Evolutionary conservation across 2,329 filamentous ascomycete genomes (phyloP).

Genomic region (Fusarium protoensiforme): DNA sequence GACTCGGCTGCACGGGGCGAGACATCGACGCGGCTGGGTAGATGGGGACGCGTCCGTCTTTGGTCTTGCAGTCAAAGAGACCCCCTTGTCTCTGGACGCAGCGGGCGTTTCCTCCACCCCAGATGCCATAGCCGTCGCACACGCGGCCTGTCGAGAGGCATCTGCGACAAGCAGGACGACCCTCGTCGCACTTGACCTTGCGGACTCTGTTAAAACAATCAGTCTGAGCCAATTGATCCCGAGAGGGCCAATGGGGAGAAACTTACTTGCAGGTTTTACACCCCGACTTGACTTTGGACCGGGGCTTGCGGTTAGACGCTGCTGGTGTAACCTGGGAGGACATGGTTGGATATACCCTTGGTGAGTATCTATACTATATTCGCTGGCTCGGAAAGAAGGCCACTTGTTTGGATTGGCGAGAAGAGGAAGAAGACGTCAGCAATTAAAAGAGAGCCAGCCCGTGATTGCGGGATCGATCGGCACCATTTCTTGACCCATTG

Average conservation of each 20-base stretch:
- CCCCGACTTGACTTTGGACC: slow-evolving; percentile 33
- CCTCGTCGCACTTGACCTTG: slow-evolving; percentile 35
- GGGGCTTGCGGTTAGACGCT: background rate
- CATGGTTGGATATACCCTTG: background rate
- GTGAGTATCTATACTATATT: slow-evolving; percentile 3
- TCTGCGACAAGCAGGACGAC: slow-evolving; percentile 27
- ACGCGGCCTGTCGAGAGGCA: slow-evolving; percentile 30
- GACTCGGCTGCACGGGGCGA: slow-evolving; percentile 1
- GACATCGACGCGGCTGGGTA: background rate
- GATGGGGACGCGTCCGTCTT: background rate
- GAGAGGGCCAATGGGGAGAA: background rate
- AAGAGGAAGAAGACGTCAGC: background rate
- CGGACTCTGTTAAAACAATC: background rate
- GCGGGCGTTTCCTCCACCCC: slow-evolving; percentile 22
- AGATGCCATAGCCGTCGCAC: slow-evolving; percentile 36
- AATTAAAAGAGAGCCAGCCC: background rate
- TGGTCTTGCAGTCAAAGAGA: background rate
- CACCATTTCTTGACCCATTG: slow-evolving; percentile 17
- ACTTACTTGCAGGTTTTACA: slow-evolving; percentile 38
- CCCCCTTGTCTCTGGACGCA: background rate
- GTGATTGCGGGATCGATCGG: background rate
- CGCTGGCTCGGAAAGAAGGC: slow-evolving; percentile 34
- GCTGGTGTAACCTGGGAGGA: background rate
- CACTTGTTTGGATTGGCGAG: slow-evolving; percentile 23
- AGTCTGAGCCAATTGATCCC: background rate